phyloP scores from a whole-genome alignment of 2,329 filamentous ascomycete species.

The Arthrobotrys sinensis region DNA sequence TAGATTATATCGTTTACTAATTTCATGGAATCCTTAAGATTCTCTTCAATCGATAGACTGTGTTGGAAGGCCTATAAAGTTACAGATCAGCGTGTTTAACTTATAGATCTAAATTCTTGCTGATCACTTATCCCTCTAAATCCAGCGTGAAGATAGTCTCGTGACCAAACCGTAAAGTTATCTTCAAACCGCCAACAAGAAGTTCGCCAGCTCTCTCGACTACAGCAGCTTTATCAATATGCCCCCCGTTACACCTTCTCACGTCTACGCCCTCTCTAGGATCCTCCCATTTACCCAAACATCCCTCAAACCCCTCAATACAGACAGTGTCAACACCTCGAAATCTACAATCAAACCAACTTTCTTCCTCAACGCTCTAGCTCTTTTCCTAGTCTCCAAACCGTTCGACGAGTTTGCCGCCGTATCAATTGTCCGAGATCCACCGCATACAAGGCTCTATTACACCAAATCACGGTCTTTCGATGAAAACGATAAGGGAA shows the following conservation, averaged over 20 bases:
- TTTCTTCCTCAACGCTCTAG: slow-evolving; percentile 21
- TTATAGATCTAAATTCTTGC: too few relatives aligned
- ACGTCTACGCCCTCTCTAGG: slow-evolving; percentile 34
- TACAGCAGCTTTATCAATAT: slow-evolving; percentile 1
- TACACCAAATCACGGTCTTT: slow-evolving; percentile 10
- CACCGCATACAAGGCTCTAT: slow-evolving; percentile 7
- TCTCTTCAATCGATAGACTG: too few relatives aligned
- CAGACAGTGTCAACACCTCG: background rate
- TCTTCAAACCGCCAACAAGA: background rate
- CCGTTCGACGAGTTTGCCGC: slow-evolving; percentile 3
- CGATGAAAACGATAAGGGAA: background rate
- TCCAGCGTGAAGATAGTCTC: too few relatives aligned
- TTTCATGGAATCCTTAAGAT: too few relatives aligned
- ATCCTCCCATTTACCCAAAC: slow-evolving; percentile 19
- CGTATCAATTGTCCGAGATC: slow-evolving; percentile 10
- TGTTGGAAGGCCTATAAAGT: too few relatives aligned
- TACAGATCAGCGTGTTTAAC: too few relatives aligned
- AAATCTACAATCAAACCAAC: slow-evolving; percentile 11
- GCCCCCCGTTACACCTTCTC: slow-evolving; percentile 7
- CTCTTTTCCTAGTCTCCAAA: slow-evolving; percentile 2
- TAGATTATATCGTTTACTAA: too few relatives aligned
- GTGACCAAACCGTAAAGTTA: too few relatives aligned
- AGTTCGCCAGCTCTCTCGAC: background rate
- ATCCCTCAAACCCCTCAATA: background rate
- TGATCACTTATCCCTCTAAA: too few relatives aligned